Percentiles rank a stretch among this genome's conserved stretches.
Evolutionary conservation across 148 eudicot genomes (phyloP).

Genomic region (Vaccinium darrowii): DNA sequence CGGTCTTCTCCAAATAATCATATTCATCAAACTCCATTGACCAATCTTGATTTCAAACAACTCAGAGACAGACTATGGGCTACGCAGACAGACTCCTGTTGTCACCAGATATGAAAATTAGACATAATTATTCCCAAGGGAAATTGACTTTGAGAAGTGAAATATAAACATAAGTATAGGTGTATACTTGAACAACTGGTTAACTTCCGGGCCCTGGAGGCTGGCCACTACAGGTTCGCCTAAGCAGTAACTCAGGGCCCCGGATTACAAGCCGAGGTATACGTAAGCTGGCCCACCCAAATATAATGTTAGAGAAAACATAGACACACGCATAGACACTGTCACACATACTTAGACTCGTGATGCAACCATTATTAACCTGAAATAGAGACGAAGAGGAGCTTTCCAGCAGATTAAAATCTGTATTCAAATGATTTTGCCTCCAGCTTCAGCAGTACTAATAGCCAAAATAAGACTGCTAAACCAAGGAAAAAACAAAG

Average conservation of each 20-base stretch:
- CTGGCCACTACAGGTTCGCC: no score
- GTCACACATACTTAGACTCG: neutral
- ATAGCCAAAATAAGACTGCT: neutral
- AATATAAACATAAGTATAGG: neutral
- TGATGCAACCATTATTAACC: neutral
- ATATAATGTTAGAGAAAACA: neutral
- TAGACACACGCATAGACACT: no score
- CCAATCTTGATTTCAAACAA: constrained; percentile 17
- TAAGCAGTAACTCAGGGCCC: no score
- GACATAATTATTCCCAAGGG: neutral
- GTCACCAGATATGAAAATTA: neutral
- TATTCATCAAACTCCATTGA: constrained; percentile 82
- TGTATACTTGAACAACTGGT: neutral
- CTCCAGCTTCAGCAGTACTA: neutral
- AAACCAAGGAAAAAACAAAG: neutral
- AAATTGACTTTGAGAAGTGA: neutral
- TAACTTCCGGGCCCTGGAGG: no score
- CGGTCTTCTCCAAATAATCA: constrained; percentile 73
- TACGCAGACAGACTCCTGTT: neutral
- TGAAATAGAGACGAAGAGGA: neutral
- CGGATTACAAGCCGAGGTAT: no score
- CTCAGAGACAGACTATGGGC: neutral
- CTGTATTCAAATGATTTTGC: neutral
- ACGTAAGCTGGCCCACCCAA: no score
- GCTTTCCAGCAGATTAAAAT: neutral